These are phyloP conservation scores for Wickerhamomyces bovis DNA, from an alignment of 805 yeast genomes.

Conservation along the genomic window DNA sequence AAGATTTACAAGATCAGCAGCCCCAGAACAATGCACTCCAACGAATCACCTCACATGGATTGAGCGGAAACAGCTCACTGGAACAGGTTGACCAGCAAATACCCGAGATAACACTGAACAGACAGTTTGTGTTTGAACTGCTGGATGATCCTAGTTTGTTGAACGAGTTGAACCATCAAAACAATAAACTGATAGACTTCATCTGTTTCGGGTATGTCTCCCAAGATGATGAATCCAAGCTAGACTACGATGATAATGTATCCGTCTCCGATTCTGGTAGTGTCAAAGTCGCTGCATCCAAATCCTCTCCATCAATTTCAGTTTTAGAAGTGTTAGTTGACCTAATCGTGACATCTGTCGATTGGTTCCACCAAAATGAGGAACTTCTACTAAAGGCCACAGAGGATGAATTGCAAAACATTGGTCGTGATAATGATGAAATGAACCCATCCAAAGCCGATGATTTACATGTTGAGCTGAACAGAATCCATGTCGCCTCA, in stretches of 20 bases:
- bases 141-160: constrained; percentile 34
- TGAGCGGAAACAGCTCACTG: constrained; percentile 1
- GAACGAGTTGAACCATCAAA: constrained; percentile 31
- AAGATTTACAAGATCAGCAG: not conserved
- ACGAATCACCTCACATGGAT: not conserved
- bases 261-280: not conserved
- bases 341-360: constrained; percentile 34
- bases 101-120: constrained; percentile 12
- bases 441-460: constrained; percentile 9
- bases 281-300: not conserved
- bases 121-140: constrained; percentile 30
- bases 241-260: not conserved
- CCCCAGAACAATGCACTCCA: not conserved
- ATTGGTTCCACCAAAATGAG: constrained; percentile 30
- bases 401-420: constrained; percentile 2
- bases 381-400: constrained; percentile 6
- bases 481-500: constrained; percentile 57
- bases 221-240: constrained; percentile 3
- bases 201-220: constrained; percentile 39
- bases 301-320: constrained; percentile 25
- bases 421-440: constrained; percentile 5
- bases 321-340: constrained; percentile 39
- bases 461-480: constrained; percentile 18
- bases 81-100: not conserved
- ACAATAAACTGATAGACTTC: constrained; percentile 43